Percentiles rank a stretch among this genome's conserved stretches.
Conservation (phyloP, 129 eudicot species). For the Centaurea solstitialis region DNA sequence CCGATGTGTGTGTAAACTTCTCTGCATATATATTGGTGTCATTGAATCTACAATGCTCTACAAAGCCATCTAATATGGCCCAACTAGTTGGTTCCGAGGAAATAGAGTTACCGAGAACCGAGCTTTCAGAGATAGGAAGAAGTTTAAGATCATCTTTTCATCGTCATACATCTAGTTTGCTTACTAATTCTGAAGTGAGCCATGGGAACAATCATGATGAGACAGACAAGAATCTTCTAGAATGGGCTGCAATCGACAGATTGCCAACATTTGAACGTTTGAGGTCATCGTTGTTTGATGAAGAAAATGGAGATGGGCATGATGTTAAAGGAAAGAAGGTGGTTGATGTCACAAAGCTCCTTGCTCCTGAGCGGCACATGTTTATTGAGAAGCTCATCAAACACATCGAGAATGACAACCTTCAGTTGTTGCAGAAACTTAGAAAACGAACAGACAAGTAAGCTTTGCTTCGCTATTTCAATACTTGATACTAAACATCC, state of each 20-base stretch:
- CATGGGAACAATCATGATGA: constrained; percentile 6
- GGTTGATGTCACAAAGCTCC: constrained; percentile 49
- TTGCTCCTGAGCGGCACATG: constrained; percentile 41
- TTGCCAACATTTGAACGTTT: constrained; percentile 37
- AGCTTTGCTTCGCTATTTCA: background rate
- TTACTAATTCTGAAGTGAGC: constrained; percentile 8
- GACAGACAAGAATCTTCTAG: constrained; percentile 21
- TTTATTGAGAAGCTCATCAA: constrained; percentile 53
- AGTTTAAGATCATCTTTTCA: constrained; percentile 37
- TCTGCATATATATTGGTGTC: background rate
- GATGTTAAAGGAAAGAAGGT: constrained; percentile 27
- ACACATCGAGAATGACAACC: constrained; percentile 58
- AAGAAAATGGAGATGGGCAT: constrained; percentile 7
- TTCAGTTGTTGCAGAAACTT: constrained; percentile 46
- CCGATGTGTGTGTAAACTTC: background rate
- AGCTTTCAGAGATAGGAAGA: constrained; percentile 34
- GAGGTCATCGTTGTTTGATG: constrained; percentile 39
- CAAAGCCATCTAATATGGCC: constrained; percentile 17
- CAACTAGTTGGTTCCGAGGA: constrained; percentile 25
- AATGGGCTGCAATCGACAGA: constrained; percentile 51
- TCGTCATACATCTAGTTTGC: constrained; percentile 18
- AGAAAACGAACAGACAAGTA: constrained; percentile 55
- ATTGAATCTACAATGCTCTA: constrained; percentile 4
- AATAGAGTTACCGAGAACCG: constrained; percentile 25
- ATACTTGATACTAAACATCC: background rate